Conservation (phyloP, 306 rosid species). For the Trichosanthes cucumerina region DNA sequence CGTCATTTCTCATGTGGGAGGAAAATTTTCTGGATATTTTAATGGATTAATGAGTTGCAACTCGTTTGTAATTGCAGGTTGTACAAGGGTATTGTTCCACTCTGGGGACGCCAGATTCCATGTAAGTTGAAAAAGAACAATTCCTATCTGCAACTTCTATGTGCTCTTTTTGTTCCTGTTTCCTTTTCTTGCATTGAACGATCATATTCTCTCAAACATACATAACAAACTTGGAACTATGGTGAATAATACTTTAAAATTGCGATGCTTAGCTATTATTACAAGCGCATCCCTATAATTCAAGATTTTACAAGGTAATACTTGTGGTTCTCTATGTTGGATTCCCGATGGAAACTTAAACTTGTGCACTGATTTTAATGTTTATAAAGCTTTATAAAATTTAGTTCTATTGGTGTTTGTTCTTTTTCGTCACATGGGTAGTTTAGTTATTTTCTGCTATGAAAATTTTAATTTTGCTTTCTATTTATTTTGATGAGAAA, state of each 20-base stretch:
- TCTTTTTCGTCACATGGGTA: not conserved
- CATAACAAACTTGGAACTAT: not conserved
- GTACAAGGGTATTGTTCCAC: slow-evolving; percentile 91
- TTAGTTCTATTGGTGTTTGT: not conserved
- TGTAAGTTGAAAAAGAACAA: slow-evolving; percentile 35
- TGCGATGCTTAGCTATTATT: not conserved
- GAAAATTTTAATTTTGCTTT: not conserved
- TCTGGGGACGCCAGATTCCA: slow-evolving; percentile 98
- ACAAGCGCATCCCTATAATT: not conserved
- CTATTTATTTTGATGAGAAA: not conserved
- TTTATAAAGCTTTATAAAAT: not conserved
- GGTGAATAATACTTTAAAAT: not conserved
- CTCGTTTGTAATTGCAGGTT: slow-evolving; percentile 40
- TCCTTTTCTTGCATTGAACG: not conserved
- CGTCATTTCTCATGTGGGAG: not conserved
- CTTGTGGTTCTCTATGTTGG: not conserved
- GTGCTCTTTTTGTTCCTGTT: not conserved
- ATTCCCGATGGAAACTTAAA: not conserved
- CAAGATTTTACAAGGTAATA: not conserved
- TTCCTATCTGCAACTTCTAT: not conserved
- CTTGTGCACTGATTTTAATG: not conserved
- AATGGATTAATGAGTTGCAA: not conserved
- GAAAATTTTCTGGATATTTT: not conserved
- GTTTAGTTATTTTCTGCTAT: not conserved
- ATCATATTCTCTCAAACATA: not conserved